Conservation (phyloP, 1,284 basidiomycete genomes). For the Amylostereum areolatum region DNA sequence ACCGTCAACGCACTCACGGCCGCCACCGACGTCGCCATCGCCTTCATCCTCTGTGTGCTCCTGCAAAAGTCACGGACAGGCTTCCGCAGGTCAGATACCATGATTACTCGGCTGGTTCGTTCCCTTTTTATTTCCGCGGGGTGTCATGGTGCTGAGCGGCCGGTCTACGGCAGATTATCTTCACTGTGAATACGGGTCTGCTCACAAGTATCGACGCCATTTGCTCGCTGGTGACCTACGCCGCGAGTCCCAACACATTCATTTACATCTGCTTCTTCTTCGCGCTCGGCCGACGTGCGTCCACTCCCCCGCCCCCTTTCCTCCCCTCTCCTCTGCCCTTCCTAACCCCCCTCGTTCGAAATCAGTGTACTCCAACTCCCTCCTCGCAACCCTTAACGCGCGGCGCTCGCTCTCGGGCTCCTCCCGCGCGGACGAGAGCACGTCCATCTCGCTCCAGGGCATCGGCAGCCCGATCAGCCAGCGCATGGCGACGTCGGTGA, state of each 20-base stretch:
- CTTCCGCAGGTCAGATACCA: conserved; percentile 50
- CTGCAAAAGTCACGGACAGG: conserved; percentile 46
- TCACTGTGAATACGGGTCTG: conserved; percentile 49
- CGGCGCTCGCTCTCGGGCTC: conserved; percentile 40
- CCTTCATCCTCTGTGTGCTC: conserved; percentile 40
- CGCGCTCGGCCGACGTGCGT: conserved; percentile 44
- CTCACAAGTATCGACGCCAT: conserved; percentile 49
- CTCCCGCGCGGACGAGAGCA: conserved; percentile 34
- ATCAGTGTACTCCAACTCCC: conserved; percentile 48
- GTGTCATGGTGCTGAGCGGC: too few species aligned
- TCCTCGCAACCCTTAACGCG: conserved; percentile 51
- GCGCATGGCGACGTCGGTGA: conserved; percentile 4
- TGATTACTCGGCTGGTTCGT: conserved; percentile 49
- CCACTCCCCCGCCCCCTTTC: neutral
- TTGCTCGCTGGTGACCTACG: conserved; percentile 45
- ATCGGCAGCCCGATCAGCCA: conserved; percentile 9
- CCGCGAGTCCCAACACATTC: conserved; percentile 39
- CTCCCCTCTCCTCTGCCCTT: too few species aligned
- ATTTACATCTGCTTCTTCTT: conserved; percentile 57
- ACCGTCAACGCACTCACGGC: conserved; percentile 49
- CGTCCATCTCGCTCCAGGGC: conserved; percentile 42
- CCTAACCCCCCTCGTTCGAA: neutral
- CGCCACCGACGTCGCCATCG: conserved; percentile 44
- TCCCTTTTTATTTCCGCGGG: neutral
- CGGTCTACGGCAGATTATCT: conserved; percentile 33